Evolutionary conservation across 1,284 basidiomycete species (phyloP).

Genomic region (Phellopilus nigrolimitatus): DNA sequence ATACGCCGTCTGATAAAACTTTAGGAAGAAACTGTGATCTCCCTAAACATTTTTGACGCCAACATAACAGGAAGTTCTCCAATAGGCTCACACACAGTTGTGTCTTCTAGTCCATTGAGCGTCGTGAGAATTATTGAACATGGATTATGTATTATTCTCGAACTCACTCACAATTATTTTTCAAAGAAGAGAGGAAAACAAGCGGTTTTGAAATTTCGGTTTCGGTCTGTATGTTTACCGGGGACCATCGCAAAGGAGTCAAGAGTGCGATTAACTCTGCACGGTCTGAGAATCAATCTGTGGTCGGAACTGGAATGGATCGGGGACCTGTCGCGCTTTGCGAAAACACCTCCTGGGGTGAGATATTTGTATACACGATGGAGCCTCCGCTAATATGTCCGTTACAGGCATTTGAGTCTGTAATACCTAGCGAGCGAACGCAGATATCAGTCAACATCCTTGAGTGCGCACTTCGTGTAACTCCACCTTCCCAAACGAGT

Average conservation of each 20-base stretch:
- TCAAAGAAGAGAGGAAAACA: slow-evolving; percentile 35
- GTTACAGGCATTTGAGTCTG: slow-evolving; percentile 81
- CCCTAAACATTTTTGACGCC: slow-evolving; percentile 59
- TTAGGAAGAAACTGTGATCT: slow-evolving; percentile 69
- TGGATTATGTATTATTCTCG: slow-evolving; percentile 1
- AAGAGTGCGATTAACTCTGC: slow-evolving; percentile 59
- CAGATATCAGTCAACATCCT: slow-evolving; percentile 58
- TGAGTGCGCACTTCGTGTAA: slow-evolving; percentile 64
- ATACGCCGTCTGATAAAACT: slow-evolving; percentile 17
- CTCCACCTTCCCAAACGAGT: slow-evolving; percentile 59
- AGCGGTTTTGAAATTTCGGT: slow-evolving; percentile 59
- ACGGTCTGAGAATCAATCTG: slow-evolving; percentile 61
- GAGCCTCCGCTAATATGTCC: slow-evolving; percentile 6
- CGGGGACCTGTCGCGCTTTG: slow-evolving; percentile 60
- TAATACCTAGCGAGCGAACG: slow-evolving; percentile 88
- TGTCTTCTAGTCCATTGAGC: not conserved
- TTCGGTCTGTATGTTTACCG: slow-evolving; percentile 63
- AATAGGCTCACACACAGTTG: not conserved
- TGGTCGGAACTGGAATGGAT: slow-evolving; percentile 64
- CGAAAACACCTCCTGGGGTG: slow-evolving; percentile 86
- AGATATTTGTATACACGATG: slow-evolving; percentile 28
- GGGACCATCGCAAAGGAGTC: slow-evolving; percentile 78
- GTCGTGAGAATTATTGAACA: not conserved
- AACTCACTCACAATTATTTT: slow-evolving; percentile 35
- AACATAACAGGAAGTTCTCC: slow-evolving; percentile 41